Evolutionary conservation across 1,284 basidiomycete genomes (phyloP), one percentile per base, ranked within the genome.

Genomic region (Ustilago shanxiensis): DNA sequence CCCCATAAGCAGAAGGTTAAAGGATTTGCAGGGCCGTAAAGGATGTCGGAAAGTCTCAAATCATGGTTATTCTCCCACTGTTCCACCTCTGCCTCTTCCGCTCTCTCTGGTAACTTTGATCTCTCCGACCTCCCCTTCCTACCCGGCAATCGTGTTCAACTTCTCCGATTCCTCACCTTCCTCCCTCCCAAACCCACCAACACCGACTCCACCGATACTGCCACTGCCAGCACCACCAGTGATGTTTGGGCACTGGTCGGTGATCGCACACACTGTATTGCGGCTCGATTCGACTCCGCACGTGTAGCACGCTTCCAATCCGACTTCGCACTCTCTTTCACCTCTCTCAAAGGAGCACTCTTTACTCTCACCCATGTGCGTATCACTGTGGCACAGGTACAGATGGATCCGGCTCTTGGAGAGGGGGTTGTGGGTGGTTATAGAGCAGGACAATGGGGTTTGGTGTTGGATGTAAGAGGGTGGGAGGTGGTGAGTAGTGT

Each of bases 121-220:
- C 60, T 77, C 0, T 18, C 2, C 53, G 75, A 77, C 35, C 28
- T 77, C 28, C 75, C 75, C 9, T 73, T 55, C 13, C 31, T 56
- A 0, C 20, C 24, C 2, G 75, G 75, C 6, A 73, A 68, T n/a
- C 75, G 75, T 11, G 33, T 77, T 8, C 75, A 77, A 29, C 22
- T 77, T 5, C n/a, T 77, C 4, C 63, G 65, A 29, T 71, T 77
- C 16, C 50, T 77, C 3, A 77, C 75, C 6, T 77, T 67, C 24
- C 74, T 60, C 2, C 39, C 69, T 0, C 3, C 49, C 16, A n/a
- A n/a, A n/a, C n/a, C 7, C 16, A 3, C n/a, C 60, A 14, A 14
- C n/a, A n/a, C n/a, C n/a, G n/a, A n/a, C n/a, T n/a, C n/a, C n/a
- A n/a, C n/a, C n/a, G n/a, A n/a, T n/a, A n/a, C 49, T 33, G 28